Percentiles rank a stretch among this genome's conserved stretches.
Conservation (phyloP, 2,329 filamentous ascomycete species). For the Arachnomyces sp. region DNA sequence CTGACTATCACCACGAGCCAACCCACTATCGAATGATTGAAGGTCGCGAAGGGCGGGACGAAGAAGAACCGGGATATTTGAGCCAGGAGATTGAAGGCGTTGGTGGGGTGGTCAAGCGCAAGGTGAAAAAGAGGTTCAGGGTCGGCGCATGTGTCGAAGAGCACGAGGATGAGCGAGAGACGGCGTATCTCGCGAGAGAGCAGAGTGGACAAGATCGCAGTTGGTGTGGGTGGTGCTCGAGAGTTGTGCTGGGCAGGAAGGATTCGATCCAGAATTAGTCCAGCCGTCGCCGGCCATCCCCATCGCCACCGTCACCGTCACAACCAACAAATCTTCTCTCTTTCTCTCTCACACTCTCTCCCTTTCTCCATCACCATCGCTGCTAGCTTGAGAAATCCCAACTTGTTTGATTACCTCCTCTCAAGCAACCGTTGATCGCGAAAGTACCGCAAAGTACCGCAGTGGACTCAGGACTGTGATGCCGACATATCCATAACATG, state of each 20-base stretch:
- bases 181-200: conserved; percentile 64
- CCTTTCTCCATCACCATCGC: too few relatives aligned
- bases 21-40: conserved; percentile 8
- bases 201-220: conserved; percentile 60
- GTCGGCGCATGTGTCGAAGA: conserved; percentile 82
- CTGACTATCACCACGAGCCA: conserved; percentile 16
- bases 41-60: conserved; percentile 21
- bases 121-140: conserved; percentile 71
- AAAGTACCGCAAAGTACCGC: too few relatives aligned
- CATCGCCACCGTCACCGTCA: conserved; percentile 46
- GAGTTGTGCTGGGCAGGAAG: conserved; percentile 58
- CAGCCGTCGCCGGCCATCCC: conserved; percentile 69
- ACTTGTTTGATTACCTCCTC: too few relatives aligned
- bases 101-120: conserved; percentile 79
- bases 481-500: conserved; percentile 55
- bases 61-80: conserved; percentile 61
- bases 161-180: conserved; percentile 67
- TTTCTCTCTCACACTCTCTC: too few relatives aligned
- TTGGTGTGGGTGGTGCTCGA: conserved; percentile 89
- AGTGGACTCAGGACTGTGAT: too few relatives aligned
- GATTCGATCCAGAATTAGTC: conserved; percentile 52
- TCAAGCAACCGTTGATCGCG: too few relatives aligned
- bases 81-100: conserved; percentile 88
- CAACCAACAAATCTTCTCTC: too few relatives aligned
- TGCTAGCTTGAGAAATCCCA: too few relatives aligned